Base-by-base conservation (phyloP, 2,329 filamentous ascomycete genomes). In the Dendrostoma leiphaemia region DNA sequence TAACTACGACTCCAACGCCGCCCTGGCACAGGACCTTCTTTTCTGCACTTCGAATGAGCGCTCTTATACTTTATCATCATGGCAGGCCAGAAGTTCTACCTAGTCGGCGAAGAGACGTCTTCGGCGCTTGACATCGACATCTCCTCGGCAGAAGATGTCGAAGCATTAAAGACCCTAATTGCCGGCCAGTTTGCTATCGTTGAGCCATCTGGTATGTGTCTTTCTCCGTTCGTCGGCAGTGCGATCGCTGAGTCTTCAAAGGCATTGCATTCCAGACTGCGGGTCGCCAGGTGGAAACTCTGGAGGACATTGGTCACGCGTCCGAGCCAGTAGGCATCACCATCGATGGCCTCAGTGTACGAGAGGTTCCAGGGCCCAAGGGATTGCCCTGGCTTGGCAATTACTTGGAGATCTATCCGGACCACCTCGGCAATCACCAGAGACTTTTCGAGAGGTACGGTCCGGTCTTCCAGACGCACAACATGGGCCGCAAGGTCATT, bases 371-470 rank as follows among this genome's bases (percentile, higher is more conserved):
- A 2, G 80, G 81, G 0, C 77, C 80, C 5, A 66, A 64, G 17
- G 74, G 71, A 4, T 66, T 78, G 1, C 76, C 77, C 2, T 69
- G 74, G n/a, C 65, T 83, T 3, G 81, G 81, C 19, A 81, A 75
- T 59, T 79, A 74, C 65, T 77, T 78, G 41, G 78, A 83, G 56
- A 65, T 83, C 9, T 84, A 74, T 60, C 81, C 81, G 0, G 81
- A 84, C 58, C 79, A 81, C 55, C 69, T 84, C 1, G 80, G 81
- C 3, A 83, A 83, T 64, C 76, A 81, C 53, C 72, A 81, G 43
- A 71, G 79, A 0, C 67, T 82, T 1, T 83, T 82, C 48, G 73
- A 77, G 1, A 72, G 72, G 34, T 82, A 80, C 55, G 80, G 80
- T 0, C 74, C 75, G 0, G 56, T 83, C 1, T 72, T 83, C 63